A percentile compares a stretch with the other conserved stretches of the same genome.
phyloP scores from a whole-genome alignment of 2,329 filamentous ascomycete species.

The Epichloe hybrida region DNA sequence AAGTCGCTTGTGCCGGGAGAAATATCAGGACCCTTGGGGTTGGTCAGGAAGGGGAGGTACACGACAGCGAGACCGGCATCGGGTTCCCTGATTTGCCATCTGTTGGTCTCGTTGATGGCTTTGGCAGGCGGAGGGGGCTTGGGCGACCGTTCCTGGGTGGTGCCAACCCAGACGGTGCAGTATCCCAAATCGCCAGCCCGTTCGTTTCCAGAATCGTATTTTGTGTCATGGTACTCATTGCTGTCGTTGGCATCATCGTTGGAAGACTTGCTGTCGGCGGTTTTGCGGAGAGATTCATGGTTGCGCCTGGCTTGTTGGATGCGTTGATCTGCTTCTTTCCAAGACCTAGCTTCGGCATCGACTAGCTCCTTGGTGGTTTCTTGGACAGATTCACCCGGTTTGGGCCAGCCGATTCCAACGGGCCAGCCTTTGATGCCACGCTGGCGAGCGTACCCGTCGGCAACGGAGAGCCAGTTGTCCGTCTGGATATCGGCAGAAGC shows the following conservation, averaged over 20 bases:
- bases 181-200: constrained; percentile 58
- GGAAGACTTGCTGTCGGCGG: constrained; percentile 10
- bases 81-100: constrained; percentile 55
- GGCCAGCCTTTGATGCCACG: constrained; percentile 92
- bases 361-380: constrained; percentile 53
- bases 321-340: constrained; percentile 48
- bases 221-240: constrained; percentile 17
- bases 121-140: constrained; percentile 38
- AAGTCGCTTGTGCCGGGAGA: constrained; percentile 75
- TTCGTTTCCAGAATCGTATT: constrained; percentile 29
- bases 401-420: constrained; percentile 86
- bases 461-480: constrained; percentile 92
- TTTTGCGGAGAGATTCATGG: constrained; percentile 20
- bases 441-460: constrained; percentile 83
- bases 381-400: constrained; percentile 39
- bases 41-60: constrained; percentile 75
- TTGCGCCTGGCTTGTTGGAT: constrained; percentile 44
- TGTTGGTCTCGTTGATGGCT: constrained; percentile 46
- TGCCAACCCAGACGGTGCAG: constrained; percentile 93
- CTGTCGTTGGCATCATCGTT: constrained; percentile 9
- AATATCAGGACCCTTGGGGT: constrained; percentile 66
- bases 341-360: constrained; percentile 45
- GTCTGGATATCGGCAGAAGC: constrained; percentile 85
- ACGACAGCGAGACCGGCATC: constrained; percentile 78
- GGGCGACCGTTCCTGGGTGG: constrained; percentile 55